A percentile compares a stretch with the other conserved stretches of the same genome.
Conservation (phyloP, 257 asterid genomes). For the Petrea volubilis region DNA sequence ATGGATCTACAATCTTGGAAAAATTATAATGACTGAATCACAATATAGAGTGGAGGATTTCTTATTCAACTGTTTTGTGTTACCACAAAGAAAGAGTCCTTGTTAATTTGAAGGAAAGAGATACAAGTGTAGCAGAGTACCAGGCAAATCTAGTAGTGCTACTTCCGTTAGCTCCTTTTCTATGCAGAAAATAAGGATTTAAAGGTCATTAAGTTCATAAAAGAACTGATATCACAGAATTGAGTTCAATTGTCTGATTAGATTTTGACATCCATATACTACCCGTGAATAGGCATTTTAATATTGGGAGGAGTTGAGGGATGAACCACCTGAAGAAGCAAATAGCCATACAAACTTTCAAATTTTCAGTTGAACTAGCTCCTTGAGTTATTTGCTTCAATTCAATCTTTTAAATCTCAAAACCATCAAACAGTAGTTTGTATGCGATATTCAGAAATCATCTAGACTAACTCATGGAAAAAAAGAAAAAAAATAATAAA, state of each 20-base stretch:
- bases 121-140: neutral
- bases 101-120: neutral
- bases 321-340: neutral
- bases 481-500: no score
- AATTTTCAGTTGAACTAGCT: neutral
- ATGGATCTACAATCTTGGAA: neutral
- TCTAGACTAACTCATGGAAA: neutral
- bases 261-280: no score
- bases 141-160: neutral
- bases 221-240: no score
- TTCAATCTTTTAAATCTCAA: neutral
- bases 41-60: neutral
- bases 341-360: neutral
- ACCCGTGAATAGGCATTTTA: no score
- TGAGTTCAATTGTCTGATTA: no score
- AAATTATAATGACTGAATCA: no score
- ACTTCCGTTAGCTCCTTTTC: neutral
- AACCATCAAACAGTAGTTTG: neutral
- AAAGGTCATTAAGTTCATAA: slow-evolving; percentile 1
- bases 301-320: no score
- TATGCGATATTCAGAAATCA: neutral
- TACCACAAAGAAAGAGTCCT: neutral
- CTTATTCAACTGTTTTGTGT: neutral
- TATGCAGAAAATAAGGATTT: neutral
- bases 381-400: neutral